Evolutionary conservation across 1,139 yeast genomes (phyloP).

Genomic region (Blastobotrys proliferans): DNA sequence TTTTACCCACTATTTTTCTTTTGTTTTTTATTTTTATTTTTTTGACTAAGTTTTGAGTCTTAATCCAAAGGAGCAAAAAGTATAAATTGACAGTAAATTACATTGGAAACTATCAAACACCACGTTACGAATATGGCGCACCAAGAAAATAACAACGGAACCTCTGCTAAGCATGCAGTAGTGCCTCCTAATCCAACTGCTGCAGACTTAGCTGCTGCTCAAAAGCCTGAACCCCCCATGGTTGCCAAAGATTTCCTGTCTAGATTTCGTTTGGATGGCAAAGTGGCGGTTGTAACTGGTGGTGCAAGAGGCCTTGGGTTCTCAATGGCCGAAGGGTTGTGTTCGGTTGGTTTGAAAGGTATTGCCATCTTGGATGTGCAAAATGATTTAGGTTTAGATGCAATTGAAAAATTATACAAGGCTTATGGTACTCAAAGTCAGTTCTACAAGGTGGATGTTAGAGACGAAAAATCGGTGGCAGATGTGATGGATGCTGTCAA

Average conservation of each 20-base stretch:
- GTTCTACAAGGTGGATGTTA: conserved; percentile 63
- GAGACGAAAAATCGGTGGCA: conserved; percentile 52
- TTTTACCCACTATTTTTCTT: not conserved
- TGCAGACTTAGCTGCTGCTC: conserved; percentile 36
- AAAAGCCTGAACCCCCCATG: conserved; percentile 34
- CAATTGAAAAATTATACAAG: conserved; percentile 49
- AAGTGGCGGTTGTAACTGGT: conserved; percentile 64
- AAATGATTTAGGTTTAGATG: conserved; percentile 44
- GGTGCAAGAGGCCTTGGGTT: conserved; percentile 69
- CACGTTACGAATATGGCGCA: no score
- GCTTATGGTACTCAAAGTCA: conserved; percentile 58
- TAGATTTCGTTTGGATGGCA: conserved; percentile 61
- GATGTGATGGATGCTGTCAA: conserved; percentile 49
- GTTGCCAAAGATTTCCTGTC: conserved; percentile 37
- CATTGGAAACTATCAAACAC: no score
- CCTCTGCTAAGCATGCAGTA: conserved; percentile 34
- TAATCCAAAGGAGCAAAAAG: not conserved
- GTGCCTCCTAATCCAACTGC: conserved; percentile 41
- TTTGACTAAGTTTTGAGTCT: not conserved
- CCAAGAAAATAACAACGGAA: conserved; percentile 12
- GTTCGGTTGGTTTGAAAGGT: conserved; percentile 69
- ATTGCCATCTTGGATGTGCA: conserved; percentile 47
- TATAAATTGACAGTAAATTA: no score
- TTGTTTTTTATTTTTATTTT: not conserved
- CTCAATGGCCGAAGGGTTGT: conserved; percentile 60